Percentiles rank a stretch among this genome's conserved stretches.
phyloP scores from a whole-genome alignment of 495 filamentous ascomycete species.

The Lichina pygmaea region DNA sequence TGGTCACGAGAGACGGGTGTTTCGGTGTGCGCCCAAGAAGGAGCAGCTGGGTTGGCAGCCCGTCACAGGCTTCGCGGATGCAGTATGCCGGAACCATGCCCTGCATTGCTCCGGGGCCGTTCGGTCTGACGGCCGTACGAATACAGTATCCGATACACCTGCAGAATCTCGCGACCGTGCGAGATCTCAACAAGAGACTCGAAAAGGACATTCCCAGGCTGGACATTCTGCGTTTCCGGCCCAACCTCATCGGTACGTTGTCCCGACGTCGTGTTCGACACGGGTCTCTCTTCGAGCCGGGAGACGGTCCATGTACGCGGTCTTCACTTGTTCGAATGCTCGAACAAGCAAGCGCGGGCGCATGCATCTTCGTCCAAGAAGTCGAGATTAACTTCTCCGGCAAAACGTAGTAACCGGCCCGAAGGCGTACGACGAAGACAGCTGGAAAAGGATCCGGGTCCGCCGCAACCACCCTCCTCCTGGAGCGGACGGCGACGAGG shows the following conservation, averaged over 20 bases:
- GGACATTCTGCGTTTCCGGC: constrained; percentile 45
- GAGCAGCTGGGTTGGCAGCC: constrained; percentile 48
- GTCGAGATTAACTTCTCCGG: not conserved
- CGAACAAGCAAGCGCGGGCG: not conserved
- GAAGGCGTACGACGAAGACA: constrained; percentile 39
- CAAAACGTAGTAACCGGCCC: constrained; percentile 24
- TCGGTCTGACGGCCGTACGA: not conserved
- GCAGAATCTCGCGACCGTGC: constrained; percentile 45
- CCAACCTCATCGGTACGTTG: constrained; percentile 47
- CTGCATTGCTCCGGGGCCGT: not conserved
- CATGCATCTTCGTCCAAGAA: too few relatives aligned
- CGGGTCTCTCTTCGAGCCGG: not conserved
- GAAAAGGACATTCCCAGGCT: constrained; percentile 29
- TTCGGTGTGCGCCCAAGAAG: constrained; percentile 46
- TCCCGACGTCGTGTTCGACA: not conserved
- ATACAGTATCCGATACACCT: constrained; percentile 51
- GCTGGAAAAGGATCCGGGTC: constrained; percentile 49
- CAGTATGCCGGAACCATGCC: constrained; percentile 16
- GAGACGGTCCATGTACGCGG: not conserved
- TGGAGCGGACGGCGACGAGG: too few relatives aligned
- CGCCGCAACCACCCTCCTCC: too few relatives aligned
- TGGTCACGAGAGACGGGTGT: constrained; percentile 33
- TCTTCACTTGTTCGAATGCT: not conserved
- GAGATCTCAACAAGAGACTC: constrained; percentile 26
- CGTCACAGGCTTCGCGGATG: constrained; percentile 58